phyloP scores from a whole-genome alignment of 116 monocot genomes.

The Iris pallida region DNA sequence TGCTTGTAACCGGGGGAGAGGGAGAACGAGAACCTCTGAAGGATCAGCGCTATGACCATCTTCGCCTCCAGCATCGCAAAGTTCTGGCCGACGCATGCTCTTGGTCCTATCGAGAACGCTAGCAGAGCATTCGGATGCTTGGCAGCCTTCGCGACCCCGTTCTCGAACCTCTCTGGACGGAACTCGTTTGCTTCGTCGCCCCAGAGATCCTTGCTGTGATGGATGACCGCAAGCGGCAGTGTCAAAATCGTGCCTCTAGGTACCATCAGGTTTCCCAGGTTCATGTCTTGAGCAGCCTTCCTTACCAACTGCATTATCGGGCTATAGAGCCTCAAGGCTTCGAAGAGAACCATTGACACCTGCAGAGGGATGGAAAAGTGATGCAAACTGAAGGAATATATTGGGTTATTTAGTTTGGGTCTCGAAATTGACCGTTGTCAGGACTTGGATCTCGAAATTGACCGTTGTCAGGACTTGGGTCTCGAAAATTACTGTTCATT shows the following conservation, averaged over 20 bases:
- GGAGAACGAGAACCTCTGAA: conserved; percentile 54
- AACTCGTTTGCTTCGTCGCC: conserved; percentile 54
- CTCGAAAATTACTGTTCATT: too few relatives aligned
- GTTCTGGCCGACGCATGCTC: conserved; percentile 58
- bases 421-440: too few relatives aligned
- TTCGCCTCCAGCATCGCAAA: conserved; percentile 72
- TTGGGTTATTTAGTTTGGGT: too few relatives aligned
- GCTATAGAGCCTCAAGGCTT: conserved; percentile 45
- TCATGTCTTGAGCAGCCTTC: conserved; percentile 29
- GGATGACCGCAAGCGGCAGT: conserved; percentile 35
- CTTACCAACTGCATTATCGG: conserved; percentile 25
- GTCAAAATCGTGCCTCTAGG: conserved; percentile 24
- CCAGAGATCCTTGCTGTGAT: conserved; percentile 51
- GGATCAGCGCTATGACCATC: conserved; percentile 49
- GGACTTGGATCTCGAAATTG: too few relatives aligned
- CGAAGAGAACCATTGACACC: conserved; percentile 55
- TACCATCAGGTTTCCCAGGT: conserved; percentile 33
- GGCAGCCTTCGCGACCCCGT: conserved; percentile 42
- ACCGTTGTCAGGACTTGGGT: too few relatives aligned
- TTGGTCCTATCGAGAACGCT: conserved; percentile 49
- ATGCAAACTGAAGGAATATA: too few relatives aligned
- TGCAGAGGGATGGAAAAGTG: conserved; percentile 2
- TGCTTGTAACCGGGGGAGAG: conserved; percentile 47
- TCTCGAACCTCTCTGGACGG: conserved; percentile 51
- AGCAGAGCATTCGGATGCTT: conserved; percentile 50